phyloP scores from a whole-genome alignment of 306 rosid species.

The Begonia loranthoides region DNA sequence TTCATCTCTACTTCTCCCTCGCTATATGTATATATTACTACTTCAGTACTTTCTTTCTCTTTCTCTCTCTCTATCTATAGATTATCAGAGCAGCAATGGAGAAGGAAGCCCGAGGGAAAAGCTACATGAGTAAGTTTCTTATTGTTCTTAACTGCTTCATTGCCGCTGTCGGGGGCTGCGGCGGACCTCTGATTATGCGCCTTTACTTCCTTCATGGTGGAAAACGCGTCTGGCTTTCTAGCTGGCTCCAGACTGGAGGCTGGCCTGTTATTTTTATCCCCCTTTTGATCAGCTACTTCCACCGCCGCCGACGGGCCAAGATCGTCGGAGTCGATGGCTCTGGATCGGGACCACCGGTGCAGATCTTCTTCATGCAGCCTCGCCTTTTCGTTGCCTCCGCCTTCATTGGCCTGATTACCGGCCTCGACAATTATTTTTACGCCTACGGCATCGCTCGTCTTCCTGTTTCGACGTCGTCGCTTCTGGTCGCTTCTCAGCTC shows the following conservation, averaged over 20 bases:
- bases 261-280: slow-evolving; percentile 45
- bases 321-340: not conserved
- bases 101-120: slow-evolving; percentile 1
- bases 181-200: slow-evolving; percentile 52
- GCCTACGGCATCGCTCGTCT: slow-evolving; percentile 43
- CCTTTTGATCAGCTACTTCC: slow-evolving; percentile 15
- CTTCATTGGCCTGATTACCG: slow-evolving; percentile 32
- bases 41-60: too few relatives aligned
- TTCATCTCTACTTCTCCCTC: too few relatives aligned
- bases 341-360: not conserved
- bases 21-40: too few relatives aligned
- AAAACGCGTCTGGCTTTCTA: slow-evolving; percentile 45
- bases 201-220: slow-evolving; percentile 72
- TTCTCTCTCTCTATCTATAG: too few relatives aligned
- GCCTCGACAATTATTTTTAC: slow-evolving; percentile 46
- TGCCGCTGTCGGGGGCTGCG: slow-evolving; percentile 29
- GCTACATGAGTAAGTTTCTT: slow-evolving; percentile 16
- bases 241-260: slow-evolving; percentile 45
- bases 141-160: slow-evolving; percentile 30
- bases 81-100: not conserved
- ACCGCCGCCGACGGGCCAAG: slow-evolving; percentile 16
- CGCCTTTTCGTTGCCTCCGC: slow-evolving; percentile 26
- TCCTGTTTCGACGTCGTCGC: slow-evolving; percentile 44
- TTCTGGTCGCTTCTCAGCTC: slow-evolving; percentile 39
- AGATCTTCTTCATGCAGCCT: slow-evolving; percentile 19